A percentile compares a stretch with the other conserved stretches of the same genome.
These are phyloP conservation scores for Ganoderma multipileum DNA, from an alignment of 1,284 basidiomycete species.

Conservation along the genomic window DNA sequence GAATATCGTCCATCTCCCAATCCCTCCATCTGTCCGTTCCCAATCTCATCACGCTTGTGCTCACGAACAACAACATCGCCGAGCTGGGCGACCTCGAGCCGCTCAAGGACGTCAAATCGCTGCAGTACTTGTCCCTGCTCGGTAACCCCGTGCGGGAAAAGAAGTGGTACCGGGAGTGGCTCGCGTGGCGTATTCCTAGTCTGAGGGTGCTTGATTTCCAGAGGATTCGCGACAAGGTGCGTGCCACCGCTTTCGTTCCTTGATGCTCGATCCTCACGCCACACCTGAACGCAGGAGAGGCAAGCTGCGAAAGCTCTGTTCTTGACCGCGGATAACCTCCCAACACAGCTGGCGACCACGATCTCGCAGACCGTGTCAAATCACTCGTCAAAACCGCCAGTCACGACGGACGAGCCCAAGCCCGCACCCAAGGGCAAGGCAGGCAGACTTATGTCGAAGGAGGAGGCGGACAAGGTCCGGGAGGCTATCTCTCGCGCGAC, in stretches of 20 bases:
- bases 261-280: constrained; percentile 2
- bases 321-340: constrained; percentile 75
- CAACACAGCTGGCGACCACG: constrained; percentile 83
- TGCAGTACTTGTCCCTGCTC: constrained; percentile 85
- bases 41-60: constrained; percentile 80
- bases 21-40: constrained; percentile 86
- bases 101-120: constrained; percentile 77
- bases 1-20: constrained; percentile 82
- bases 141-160: constrained; percentile 94
- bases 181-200: constrained; percentile 81
- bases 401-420: constrained; percentile 78
- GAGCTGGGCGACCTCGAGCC: constrained; percentile 88
- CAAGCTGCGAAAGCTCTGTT: constrained; percentile 77
- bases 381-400: constrained; percentile 59
- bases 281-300: constrained; percentile 65
- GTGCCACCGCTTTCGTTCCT: constrained; percentile 40
- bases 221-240: constrained; percentile 94
- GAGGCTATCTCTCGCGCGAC: constrained; percentile 91
- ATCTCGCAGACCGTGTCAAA: constrained; percentile 78
- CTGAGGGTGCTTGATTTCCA: constrained; percentile 97
- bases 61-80: constrained; percentile 76
- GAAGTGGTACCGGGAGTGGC: constrained; percentile 97
- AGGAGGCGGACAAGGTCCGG: constrained; percentile 90
- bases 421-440: constrained; percentile 68
- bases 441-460: constrained; percentile 89